Percentiles rank a stretch among this genome's conserved stretches.
phyloP scores from a whole-genome alignment of 2,329 filamentous ascomycete species.

The Teratosphaeria pseudoeucalypti region DNA sequence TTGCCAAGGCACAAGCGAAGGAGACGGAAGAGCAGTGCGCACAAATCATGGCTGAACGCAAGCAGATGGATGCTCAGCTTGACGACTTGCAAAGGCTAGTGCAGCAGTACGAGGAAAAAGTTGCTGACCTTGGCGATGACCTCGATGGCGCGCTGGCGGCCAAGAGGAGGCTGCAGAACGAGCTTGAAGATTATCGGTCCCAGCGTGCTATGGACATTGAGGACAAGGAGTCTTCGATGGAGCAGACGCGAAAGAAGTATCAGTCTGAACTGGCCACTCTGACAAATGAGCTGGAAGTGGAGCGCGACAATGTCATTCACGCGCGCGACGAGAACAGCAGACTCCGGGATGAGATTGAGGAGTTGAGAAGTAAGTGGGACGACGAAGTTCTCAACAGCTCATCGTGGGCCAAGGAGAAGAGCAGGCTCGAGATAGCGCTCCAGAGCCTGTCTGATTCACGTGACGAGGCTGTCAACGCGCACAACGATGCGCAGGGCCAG shows the following conservation, averaged over 20 bases:
- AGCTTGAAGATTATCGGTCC: constrained; percentile 93
- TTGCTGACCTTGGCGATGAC: constrained; percentile 87
- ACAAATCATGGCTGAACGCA: constrained; percentile 80
- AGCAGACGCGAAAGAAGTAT: constrained; percentile 96
- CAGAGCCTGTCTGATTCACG: constrained; percentile 83
- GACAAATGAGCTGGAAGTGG: constrained; percentile 84
- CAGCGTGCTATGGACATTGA: constrained; percentile 93
- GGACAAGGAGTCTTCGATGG: constrained; percentile 90
- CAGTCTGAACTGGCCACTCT: constrained; percentile 83
- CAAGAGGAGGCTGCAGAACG: constrained; percentile 90
- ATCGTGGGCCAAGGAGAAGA: constrained; percentile 97
- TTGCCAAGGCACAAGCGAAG: constrained; percentile 77
- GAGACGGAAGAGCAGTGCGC: constrained; percentile 89
- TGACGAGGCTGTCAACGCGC: constrained; percentile 83
- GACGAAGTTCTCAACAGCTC: constrained; percentile 96
- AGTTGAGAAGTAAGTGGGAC: constrained; percentile 92
- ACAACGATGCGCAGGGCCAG: constrained; percentile 90
- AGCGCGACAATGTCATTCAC: constrained; percentile 81
- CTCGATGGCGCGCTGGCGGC: constrained; percentile 74
- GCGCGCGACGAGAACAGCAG: constrained; percentile 74
- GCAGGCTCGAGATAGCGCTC: constrained; percentile 77
- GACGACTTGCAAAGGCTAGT: constrained; percentile 86
- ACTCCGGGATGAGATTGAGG: constrained; percentile 90
- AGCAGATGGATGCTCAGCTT: constrained; percentile 76
- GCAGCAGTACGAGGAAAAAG: constrained; percentile 78